A percentile compares a stretch with the other conserved stretches of the same genome.
These are phyloP conservation scores for Globisporangium iwayamae DNA, from an alignment of 352 stramenopile genomes.

Conservation along the genomic window DNA sequence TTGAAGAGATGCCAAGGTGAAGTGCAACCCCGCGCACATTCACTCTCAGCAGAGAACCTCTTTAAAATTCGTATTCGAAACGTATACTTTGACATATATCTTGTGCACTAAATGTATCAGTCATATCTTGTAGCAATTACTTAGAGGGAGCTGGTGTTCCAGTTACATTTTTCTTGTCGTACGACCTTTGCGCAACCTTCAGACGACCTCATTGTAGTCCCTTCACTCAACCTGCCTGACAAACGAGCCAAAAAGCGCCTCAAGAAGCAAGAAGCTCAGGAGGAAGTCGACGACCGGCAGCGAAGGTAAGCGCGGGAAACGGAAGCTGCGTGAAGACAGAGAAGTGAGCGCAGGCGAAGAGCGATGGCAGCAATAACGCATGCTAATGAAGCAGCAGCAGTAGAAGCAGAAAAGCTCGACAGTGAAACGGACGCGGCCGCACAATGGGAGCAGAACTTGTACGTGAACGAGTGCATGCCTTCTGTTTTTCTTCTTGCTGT, in stretches of 20 bases:
- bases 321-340: not conserved
- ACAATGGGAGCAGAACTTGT: constrained; percentile 1
- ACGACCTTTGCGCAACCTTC: not conserved
- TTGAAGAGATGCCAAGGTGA: not conserved
- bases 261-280: not conserved
- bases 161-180: not conserved
- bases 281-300: not conserved
- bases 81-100: not conserved
- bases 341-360: not conserved
- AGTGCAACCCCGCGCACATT: not conserved
- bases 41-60: not conserved
- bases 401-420: not conserved
- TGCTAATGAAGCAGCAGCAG: not conserved
- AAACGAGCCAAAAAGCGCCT: not conserved
- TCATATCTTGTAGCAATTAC: not conserved
- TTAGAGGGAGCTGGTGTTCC: not conserved
- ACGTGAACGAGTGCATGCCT: not conserved
- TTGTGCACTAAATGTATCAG: not conserved
- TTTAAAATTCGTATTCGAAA: not conserved
- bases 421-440: not conserved
- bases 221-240: not conserved
- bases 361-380: not conserved
- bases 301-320: not conserved
- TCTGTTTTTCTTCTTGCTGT: not conserved
- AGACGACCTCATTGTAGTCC: not conserved